A percentile compares a stretch with the other conserved stretches of the same genome.
phyloP scores from a whole-genome alignment of 257 asterid genomes.

The Solanum infundibuliforme region DNA sequence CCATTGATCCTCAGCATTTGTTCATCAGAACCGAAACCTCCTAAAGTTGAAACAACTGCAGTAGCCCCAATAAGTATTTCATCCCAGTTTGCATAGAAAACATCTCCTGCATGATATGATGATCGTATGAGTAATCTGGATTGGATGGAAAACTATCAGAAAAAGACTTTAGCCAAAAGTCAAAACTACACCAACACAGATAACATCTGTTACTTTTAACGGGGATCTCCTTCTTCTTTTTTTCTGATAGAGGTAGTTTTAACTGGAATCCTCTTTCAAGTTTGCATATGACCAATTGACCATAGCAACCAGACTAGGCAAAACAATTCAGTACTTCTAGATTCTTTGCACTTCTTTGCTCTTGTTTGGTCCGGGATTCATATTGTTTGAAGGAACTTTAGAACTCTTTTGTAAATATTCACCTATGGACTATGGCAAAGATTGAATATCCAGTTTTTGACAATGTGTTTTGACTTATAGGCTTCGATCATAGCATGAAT shows the following conservation, averaged over 20 bases:
- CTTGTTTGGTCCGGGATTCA: background rate
- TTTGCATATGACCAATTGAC: background rate
- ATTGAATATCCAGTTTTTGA: background rate
- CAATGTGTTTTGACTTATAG: background rate
- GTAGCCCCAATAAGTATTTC: conserved; percentile 84
- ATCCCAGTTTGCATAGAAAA: conserved; percentile 86
- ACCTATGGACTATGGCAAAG: background rate
- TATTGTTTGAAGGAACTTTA: background rate
- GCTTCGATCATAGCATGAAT: background rate
- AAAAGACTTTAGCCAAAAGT: background rate
- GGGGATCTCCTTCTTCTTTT: background rate
- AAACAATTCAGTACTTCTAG: background rate
- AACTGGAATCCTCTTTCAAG: background rate
- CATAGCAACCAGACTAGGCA: background rate
- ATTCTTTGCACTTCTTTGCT: background rate
- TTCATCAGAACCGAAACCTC: conserved; percentile 96
- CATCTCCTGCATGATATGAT: conserved; percentile 61
- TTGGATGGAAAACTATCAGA: background rate
- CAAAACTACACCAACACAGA: background rate
- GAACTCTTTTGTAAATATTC: background rate
- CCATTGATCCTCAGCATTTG: conserved; percentile 97
- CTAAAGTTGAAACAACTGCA: conserved; percentile 87
- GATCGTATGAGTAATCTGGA: conserved; percentile 6
- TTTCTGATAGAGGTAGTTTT: background rate
- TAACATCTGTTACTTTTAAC: background rate